Percentiles rank a stretch among this genome's conserved stretches.
These are phyloP conservation scores for Hypsizygus marmoreus DNA, from an alignment of 768 basidiomycete genomes.

Conservation along the genomic window DNA sequence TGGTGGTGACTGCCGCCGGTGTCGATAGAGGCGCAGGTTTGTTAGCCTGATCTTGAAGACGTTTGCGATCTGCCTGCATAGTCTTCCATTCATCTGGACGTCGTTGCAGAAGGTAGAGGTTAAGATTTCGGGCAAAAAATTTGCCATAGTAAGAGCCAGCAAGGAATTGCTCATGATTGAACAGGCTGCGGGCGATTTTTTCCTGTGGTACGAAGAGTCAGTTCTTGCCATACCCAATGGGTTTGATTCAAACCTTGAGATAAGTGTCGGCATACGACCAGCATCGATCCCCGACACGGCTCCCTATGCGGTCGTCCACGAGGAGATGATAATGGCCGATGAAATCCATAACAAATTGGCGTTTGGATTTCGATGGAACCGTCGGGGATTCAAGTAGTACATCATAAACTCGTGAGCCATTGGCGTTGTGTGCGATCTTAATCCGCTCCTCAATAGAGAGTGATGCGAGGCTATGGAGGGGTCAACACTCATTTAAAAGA, in stretches of 20 bases:
- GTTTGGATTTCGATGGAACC: constrained; percentile 63
- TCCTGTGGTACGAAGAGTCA: constrained; percentile 52
- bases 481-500: constrained; percentile 5
- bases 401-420: constrained; percentile 82
- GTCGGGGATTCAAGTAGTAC: constrained; percentile 68
- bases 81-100: constrained; percentile 85
- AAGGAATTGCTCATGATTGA: constrained; percentile 70
- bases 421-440: constrained; percentile 49
- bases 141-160: constrained; percentile 83
- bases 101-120: constrained; percentile 75
- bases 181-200: constrained; percentile 84
- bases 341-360: constrained; percentile 71
- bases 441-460: constrained; percentile 63
- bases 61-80: constrained; percentile 54
- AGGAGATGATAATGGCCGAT: constrained; percentile 79
- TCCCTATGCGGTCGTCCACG: constrained; percentile 89
- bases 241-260: constrained; percentile 63
- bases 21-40: constrained; percentile 1
- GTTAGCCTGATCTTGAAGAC: constrained; percentile 17
- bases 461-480: constrained; percentile 51
- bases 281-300: constrained; percentile 86
- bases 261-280: constrained; percentile 93
- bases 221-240: background rate
- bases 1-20: constrained; percentile 1
- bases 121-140: constrained; percentile 80